Evolutionary conservation across 495 filamentous ascomycete species (phyloP).

Genomic region (Lentithecium fluviatile): DNA sequence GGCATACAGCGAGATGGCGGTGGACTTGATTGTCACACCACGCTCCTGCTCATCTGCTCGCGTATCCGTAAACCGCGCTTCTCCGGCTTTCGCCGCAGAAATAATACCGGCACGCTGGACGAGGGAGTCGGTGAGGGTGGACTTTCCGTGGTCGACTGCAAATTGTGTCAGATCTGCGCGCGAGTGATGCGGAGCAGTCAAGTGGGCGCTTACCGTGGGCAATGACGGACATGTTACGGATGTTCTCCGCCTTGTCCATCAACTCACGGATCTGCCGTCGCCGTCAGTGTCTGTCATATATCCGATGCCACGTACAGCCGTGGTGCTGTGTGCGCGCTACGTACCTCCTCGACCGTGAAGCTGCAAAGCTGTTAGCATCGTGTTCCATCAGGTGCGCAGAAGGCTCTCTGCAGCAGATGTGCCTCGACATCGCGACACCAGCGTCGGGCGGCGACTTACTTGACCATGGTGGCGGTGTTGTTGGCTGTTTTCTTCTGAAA

Average conservation of each 20-base stretch:
- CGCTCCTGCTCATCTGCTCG: slow-evolving; percentile 97
- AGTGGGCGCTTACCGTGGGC: slow-evolving; percentile 59
- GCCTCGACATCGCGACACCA: background rate
- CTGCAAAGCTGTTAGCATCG: slow-evolving; percentile 52
- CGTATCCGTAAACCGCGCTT: slow-evolving; percentile 94
- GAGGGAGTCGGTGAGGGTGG: slow-evolving; percentile 97
- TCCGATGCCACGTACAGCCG: background rate
- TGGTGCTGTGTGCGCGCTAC: slow-evolving; percentile 28
- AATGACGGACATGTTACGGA: slow-evolving; percentile 99
- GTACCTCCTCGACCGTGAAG: slow-evolving; percentile 97
- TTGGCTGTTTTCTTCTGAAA: slow-evolving; percentile 25
- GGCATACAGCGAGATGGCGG: slow-evolving; percentile 97
- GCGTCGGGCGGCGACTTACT: slow-evolving; percentile 67
- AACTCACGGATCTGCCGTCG: slow-evolving; percentile 71
- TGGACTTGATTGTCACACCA: slow-evolving; percentile 99
- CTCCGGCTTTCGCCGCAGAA: slow-evolving; percentile 94
- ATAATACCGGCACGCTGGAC: slow-evolving; percentile 99
- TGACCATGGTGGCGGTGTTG: slow-evolving; percentile 96
- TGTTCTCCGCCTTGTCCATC: slow-evolving; percentile 98
- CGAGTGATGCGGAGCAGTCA: slow-evolving; percentile 12
- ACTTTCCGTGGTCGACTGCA: slow-evolving; percentile 97
- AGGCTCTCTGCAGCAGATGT: background rate
- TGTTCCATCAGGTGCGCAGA: background rate
- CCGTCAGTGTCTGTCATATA: slow-evolving; percentile 36
- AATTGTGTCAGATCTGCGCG: slow-evolving; percentile 13